phyloP scores from a whole-genome alignment of 805 yeast genomes.

The Lachancea sp. region DNA sequence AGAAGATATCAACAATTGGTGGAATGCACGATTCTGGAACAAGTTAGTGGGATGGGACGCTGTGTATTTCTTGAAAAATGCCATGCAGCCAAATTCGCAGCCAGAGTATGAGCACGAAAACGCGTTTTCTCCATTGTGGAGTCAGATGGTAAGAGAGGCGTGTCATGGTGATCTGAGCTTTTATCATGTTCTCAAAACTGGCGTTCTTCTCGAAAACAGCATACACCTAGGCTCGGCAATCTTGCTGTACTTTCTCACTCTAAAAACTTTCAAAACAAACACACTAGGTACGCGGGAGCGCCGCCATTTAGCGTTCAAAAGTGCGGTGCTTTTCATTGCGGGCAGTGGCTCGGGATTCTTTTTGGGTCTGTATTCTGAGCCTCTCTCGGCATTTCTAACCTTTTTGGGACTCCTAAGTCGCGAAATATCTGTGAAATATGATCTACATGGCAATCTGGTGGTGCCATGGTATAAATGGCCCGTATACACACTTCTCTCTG shows the following conservation, averaged over 20 bases:
- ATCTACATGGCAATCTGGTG: constrained; percentile 13
- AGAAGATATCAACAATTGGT: constrained; percentile 9
- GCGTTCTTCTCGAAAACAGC: constrained; percentile 45
- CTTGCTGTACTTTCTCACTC: constrained; percentile 46
- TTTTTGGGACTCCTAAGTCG: constrained; percentile 51
- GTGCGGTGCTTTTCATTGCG: constrained; percentile 46
- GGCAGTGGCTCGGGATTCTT: constrained; percentile 80
- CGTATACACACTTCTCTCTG: constrained; percentile 17
- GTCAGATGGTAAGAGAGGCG: constrained; percentile 38
- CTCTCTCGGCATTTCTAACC: constrained; percentile 55
- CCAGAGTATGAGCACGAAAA: constrained; percentile 79
- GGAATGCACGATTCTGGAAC: constrained; percentile 35
- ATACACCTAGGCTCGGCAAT: constrained; percentile 47
- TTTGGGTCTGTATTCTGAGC: constrained; percentile 70
- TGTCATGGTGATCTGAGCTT: constrained; percentile 26
- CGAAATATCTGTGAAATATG: constrained; percentile 27
- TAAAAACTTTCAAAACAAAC: constrained; percentile 23
- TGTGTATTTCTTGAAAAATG: constrained; percentile 57
- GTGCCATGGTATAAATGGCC: constrained; percentile 14
- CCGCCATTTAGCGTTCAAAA: constrained; percentile 27
- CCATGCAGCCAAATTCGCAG: constrained; percentile 35
- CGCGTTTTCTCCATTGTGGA: constrained; percentile 83
- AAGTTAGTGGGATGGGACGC: constrained; percentile 78
- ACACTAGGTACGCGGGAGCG: constrained; percentile 13
- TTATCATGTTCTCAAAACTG: constrained; percentile 41